Evolutionary conservation across 495 filamentous ascomycete genomes (phyloP).

Genomic region (Massariosphaeria phaeospora): DNA sequence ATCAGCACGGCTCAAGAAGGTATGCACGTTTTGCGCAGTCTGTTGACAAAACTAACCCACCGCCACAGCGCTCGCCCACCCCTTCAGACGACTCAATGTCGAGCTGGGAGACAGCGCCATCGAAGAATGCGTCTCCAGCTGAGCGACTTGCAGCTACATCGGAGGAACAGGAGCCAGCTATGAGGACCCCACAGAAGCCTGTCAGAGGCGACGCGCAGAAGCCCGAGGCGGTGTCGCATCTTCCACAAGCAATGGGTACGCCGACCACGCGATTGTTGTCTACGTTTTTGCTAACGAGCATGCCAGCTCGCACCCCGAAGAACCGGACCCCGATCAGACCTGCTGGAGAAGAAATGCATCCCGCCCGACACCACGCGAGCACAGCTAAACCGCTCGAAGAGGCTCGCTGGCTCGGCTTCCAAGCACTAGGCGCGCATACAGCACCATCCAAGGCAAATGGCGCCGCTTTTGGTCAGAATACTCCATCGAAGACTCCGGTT

Average conservation of each 20-base stretch:
- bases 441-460: conserved; percentile 36
- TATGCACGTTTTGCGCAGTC: neutral
- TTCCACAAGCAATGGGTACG: conserved; percentile 11
- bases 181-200: conserved; percentile 16
- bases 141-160: conserved; percentile 18
- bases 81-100: conserved; percentile 6
- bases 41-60: conserved; percentile 17
- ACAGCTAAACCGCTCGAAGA: conserved; percentile 40
- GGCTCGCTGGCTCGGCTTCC: conserved; percentile 40
- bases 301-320: conserved; percentile 34
- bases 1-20: conserved; percentile 21
- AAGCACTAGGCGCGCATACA: conserved; percentile 35
- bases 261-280: conserved; percentile 8
- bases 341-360: conserved; percentile 39
- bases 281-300: conserved; percentile 1
- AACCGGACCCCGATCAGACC: conserved; percentile 37
- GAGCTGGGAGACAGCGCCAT: conserved; percentile 20
- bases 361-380: conserved; percentile 36
- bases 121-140: neutral
- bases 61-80: conserved; percentile 15
- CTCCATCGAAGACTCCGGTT: conserved; percentile 33
- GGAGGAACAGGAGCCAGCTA: conserved; percentile 5
- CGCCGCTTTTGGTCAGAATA: conserved; percentile 29
- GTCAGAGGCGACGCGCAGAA: neutral
- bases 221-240: conserved; percentile 2